Evolutionary conservation across 2,329 filamentous ascomycete genomes (phyloP).

Genomic region (Monosporascus sp.): DNA sequence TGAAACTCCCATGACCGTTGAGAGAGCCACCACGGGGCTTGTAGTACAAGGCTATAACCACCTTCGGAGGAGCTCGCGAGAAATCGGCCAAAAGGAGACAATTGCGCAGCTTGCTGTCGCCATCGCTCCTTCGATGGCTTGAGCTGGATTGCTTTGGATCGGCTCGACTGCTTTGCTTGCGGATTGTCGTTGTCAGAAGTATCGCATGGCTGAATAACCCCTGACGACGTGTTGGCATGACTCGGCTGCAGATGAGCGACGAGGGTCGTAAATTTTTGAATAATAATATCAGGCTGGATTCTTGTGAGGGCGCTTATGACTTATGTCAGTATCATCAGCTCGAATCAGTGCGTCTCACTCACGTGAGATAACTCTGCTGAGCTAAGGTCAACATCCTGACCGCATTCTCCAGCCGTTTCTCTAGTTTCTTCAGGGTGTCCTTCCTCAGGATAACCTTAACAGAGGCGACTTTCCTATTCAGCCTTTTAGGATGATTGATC

Average conservation of each 20-base stretch:
- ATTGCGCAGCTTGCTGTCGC: background rate
- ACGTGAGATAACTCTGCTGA: slow-evolving; percentile 18
- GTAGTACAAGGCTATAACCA: background rate
- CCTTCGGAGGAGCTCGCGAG: background rate
- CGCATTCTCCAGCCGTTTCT: slow-evolving; percentile 13
- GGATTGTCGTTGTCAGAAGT: background rate
- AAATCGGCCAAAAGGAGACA: background rate
- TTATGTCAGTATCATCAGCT: slow-evolving; percentile 1
- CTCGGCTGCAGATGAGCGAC: background rate
- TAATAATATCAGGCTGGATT: slow-evolving; percentile 14
- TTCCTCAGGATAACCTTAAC: slow-evolving; percentile 16
- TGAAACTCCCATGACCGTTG: slow-evolving; percentile 7
- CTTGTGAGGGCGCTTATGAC: slow-evolving; percentile 9
- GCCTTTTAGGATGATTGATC: slow-evolving; percentile 3
- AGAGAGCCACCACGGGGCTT: background rate
- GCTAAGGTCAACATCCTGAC: slow-evolving; percentile 13
- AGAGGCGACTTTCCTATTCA: background rate
- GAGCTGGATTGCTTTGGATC: background rate
- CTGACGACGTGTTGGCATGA: background rate
- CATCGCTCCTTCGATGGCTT: background rate
- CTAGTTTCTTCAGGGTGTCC: slow-evolving; percentile 10
- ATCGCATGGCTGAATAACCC: background rate
- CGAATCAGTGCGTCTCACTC: background rate
- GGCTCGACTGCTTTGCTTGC: background rate
- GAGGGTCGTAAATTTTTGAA: slow-evolving; percentile 8